phyloP scores from a whole-genome alignment of 2,329 filamentous ascomycete genomes.

The Neopestalotiopsis rosae region DNA sequence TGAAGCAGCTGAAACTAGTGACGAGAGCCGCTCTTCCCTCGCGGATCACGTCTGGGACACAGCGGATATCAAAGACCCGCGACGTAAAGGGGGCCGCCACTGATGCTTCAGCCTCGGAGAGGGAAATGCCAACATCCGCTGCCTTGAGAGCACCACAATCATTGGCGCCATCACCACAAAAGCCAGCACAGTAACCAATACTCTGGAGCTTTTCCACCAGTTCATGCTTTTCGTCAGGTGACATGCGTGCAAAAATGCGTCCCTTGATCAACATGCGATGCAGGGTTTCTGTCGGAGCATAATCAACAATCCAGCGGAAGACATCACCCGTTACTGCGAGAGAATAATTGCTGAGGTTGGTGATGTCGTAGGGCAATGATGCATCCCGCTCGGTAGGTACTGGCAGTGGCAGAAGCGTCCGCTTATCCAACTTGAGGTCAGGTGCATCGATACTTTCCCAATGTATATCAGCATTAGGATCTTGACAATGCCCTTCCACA shows the following conservation, averaged over 20 bases:
- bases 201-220: slow-evolving; percentile 96
- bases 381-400: slow-evolving; percentile 75
- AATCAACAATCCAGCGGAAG: slow-evolving; percentile 96
- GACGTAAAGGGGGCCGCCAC: slow-evolving; percentile 98
- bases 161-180: slow-evolving; percentile 97
- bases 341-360: slow-evolving; percentile 83
- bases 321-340: slow-evolving; percentile 91
- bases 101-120: slow-evolving; percentile 96
- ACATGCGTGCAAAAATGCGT: slow-evolving; percentile 97
- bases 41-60: slow-evolving; percentile 88
- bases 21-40: slow-evolving; percentile 94
- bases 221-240: slow-evolving; percentile 97
- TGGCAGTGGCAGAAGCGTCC: slow-evolving; percentile 77
- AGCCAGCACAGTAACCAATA: slow-evolving; percentile 93
- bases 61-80: slow-evolving; percentile 93
- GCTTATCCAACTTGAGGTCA: slow-evolving; percentile 76
- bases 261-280: slow-evolving; percentile 86
- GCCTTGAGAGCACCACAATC: slow-evolving; percentile 97
- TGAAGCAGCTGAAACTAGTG: slow-evolving; percentile 99
- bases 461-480: slow-evolving; percentile 73
- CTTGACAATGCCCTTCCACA: slow-evolving; percentile 73
- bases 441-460: slow-evolving; percentile 98
- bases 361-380: slow-evolving; percentile 84
- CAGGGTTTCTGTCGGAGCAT: slow-evolving; percentile 79
- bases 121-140: slow-evolving; percentile 94